Evolutionary conservation across 495 filamentous ascomycete species (phyloP).

Genomic region (Hyaloscypha variabilis): DNA sequence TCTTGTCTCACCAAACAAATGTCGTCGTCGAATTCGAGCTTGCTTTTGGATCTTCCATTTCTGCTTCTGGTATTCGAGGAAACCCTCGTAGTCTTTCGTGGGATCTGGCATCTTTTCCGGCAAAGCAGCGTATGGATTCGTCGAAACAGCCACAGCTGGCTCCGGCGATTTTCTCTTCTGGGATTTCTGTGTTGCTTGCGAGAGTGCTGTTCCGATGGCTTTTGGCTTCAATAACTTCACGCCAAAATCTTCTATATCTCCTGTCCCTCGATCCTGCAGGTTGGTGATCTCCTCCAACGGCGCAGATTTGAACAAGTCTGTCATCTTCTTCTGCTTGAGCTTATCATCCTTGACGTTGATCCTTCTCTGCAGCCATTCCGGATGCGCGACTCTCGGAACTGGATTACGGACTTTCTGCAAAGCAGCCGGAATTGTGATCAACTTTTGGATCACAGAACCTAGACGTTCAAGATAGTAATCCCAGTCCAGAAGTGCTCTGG

Average conservation of each 20-base stretch:
- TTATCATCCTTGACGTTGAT: slow-evolving; percentile 95
- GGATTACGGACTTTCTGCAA: slow-evolving; percentile 94
- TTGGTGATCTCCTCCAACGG: slow-evolving; percentile 77
- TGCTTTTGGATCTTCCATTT: slow-evolving; percentile 99
- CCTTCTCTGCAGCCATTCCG: slow-evolving; percentile 91
- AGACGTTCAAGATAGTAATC: slow-evolving; percentile 94
- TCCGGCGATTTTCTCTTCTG: slow-evolving; percentile 86
- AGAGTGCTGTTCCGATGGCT: slow-evolving; percentile 60
- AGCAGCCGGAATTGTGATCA: slow-evolving; percentile 97
- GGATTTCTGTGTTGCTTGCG: slow-evolving; percentile 54
- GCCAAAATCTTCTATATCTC: slow-evolving; percentile 88
- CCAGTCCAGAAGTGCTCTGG: slow-evolving; percentile 88
- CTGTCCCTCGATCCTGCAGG: slow-evolving; percentile 56
- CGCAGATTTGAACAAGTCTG: slow-evolving; percentile 84
- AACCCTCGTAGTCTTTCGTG: slow-evolving; percentile 83
- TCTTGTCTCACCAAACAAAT: slow-evolving; percentile 87
- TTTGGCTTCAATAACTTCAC: slow-evolving; percentile 64
- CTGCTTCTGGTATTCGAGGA: slow-evolving; percentile 94
- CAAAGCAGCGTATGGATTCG: slow-evolving; percentile 82
- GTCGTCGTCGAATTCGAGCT: slow-evolving; percentile 81
- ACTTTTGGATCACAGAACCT: slow-evolving; percentile 94
- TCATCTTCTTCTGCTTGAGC: slow-evolving; percentile 98
- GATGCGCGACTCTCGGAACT: slow-evolving; percentile 89
- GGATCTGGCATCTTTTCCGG: slow-evolving; percentile 86
- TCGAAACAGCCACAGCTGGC: slow-evolving; percentile 54